Evolutionary conservation across 2,329 filamentous ascomycete species (phyloP).

Genomic region (Botryotinia convoluta): DNA sequence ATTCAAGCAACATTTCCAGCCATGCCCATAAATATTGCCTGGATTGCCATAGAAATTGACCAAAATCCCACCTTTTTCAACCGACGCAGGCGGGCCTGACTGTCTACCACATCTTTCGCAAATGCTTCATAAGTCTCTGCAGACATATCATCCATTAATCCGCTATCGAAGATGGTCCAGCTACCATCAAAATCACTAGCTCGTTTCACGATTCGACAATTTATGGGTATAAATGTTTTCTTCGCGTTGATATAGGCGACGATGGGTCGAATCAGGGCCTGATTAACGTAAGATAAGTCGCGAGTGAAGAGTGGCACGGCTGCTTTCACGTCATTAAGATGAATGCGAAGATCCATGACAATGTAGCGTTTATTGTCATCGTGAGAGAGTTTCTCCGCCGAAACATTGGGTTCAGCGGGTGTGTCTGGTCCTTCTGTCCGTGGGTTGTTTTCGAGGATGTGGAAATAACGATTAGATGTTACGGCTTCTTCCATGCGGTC

Average conservation of each 20-base stretch:
- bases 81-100: constrained; percentile 78
- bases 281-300: constrained; percentile 93
- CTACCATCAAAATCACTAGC: constrained; percentile 88
- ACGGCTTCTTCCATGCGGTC: constrained; percentile 93
- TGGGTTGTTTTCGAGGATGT: constrained; percentile 52
- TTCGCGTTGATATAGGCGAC: constrained; percentile 98
- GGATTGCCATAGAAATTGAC: constrained; percentile 88
- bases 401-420: constrained; percentile 30
- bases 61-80: constrained; percentile 96
- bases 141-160: constrained; percentile 88
- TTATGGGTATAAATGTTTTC: constrained; percentile 91
- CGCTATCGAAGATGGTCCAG: constrained; percentile 93
- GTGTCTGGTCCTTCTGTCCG: constrained; percentile 36
- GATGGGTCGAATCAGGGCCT: constrained; percentile 90
- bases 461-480: constrained; percentile 67
- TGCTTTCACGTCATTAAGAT: constrained; percentile 92
- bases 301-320: constrained; percentile 89
- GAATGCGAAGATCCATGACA: constrained; percentile 91
- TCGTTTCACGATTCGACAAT: constrained; percentile 89
- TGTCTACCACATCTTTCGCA: constrained; percentile 83
- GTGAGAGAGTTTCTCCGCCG: constrained; percentile 32
- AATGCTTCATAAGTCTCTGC: constrained; percentile 95
- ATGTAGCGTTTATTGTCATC: constrained; percentile 72
- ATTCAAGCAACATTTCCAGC: constrained; percentile 69
- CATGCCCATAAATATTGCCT: constrained; percentile 92